Percentiles rank a stretch among this genome's conserved stretches.
Conservation (phyloP, 495 filamentous ascomycete species). For the Daldinia vernicosa region DNA sequence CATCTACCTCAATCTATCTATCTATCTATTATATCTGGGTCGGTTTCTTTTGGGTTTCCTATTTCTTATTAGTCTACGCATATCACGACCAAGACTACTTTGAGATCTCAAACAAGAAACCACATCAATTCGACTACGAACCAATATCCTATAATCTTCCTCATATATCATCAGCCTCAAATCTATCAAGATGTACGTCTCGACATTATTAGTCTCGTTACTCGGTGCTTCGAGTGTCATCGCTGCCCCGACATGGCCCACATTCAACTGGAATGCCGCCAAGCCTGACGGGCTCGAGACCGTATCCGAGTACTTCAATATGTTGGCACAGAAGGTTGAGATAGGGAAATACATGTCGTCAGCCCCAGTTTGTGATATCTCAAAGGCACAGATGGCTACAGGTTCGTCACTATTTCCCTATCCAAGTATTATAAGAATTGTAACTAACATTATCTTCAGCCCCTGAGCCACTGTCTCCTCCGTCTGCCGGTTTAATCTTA, state of each 20-base stretch:
- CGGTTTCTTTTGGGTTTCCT: constrained; percentile 46
- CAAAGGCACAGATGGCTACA: constrained; percentile 55
- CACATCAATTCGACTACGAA: constrained; percentile 27
- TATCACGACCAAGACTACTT: constrained; percentile 39
- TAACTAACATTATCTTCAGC: constrained; percentile 46
- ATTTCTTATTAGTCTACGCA: constrained; percentile 43
- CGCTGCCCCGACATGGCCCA: constrained; percentile 59
- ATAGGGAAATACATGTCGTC: constrained; percentile 46
- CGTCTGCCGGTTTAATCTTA: constrained; percentile 64
- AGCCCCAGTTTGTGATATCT: constrained; percentile 62
- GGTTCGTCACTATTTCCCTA: constrained; percentile 48
- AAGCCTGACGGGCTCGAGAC: constrained; percentile 51
- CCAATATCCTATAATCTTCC: constrained; percentile 19
- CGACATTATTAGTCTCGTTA: constrained; percentile 55
- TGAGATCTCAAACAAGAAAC: constrained; percentile 31
- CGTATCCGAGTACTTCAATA: constrained; percentile 64
- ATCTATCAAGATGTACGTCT: constrained; percentile 54
- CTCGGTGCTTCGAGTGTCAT: constrained; percentile 55
- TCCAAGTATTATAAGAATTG: neutral
- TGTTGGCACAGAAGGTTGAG: constrained; percentile 60
- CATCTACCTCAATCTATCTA: constrained; percentile 35
- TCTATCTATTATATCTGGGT: constrained; percentile 36
- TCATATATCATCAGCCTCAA: constrained; percentile 24
- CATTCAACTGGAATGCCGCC: constrained; percentile 46
- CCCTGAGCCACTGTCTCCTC: constrained; percentile 62